Conservation (phyloP, 1,139 yeast species). For the Ogataea hybrid region DNA sequence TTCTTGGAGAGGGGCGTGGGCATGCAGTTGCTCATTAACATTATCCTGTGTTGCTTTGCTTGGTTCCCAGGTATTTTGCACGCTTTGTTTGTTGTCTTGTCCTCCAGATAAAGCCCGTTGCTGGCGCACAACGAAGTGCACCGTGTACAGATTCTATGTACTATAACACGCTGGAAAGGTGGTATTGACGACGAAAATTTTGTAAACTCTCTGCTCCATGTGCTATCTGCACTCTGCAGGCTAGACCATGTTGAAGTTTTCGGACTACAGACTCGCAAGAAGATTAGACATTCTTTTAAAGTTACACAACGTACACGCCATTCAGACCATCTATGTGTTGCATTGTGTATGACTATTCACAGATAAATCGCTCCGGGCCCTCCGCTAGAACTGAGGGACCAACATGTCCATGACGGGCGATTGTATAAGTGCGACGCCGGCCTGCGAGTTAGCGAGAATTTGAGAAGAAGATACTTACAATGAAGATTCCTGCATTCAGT, state of each 20-base stretch:
- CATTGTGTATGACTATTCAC: slow-evolving; percentile 3
- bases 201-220: too few species aligned
- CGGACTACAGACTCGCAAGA: not conserved
- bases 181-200: too few species aligned
- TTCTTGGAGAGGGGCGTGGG: slow-evolving; percentile 64
- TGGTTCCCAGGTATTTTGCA: slow-evolving; percentile 80
- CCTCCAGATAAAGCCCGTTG: slow-evolving; percentile 12
- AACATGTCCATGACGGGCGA: slow-evolving; percentile 79
- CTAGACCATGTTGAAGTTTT: not conserved
- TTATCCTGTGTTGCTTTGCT: slow-evolving; percentile 56
- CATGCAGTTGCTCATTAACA: slow-evolving; percentile 58
- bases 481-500: slow-evolving; percentile 61
- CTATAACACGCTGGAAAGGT: not conserved
- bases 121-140: not conserved
- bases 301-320: not conserved
- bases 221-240: not conserved
- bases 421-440: slow-evolving; percentile 74
- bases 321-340: not conserved
- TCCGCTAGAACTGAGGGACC: slow-evolving; percentile 63
- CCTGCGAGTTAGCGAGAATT: slow-evolving; percentile 30
- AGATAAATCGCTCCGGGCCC: not conserved
- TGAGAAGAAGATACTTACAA: slow-evolving; percentile 33
- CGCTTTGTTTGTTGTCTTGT: slow-evolving; percentile 57
- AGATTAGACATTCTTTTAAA: not conserved
- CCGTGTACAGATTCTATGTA: not conserved